These are phyloP conservation scores for Colletotrichum incanum DNA, from an alignment of 2,329 filamentous ascomycete genomes.

Conservation along the genomic window DNA sequence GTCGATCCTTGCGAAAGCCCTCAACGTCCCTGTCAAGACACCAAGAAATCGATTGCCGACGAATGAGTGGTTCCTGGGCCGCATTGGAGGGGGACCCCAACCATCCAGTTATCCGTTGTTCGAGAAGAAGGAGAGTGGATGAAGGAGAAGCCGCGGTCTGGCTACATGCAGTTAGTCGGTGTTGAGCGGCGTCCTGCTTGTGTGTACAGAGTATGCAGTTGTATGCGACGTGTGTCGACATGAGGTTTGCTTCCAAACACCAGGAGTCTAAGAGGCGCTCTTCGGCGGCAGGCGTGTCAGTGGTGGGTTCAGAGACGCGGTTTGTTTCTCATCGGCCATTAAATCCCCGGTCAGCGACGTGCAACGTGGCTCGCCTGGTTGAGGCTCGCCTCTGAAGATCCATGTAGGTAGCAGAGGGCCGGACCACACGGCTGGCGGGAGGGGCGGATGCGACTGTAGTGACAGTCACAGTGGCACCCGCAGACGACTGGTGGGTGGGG, in stretches of 20 bases:
- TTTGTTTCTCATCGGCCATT: constrained; percentile 39
- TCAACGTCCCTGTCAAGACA: constrained; percentile 23
- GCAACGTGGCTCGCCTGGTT: constrained; percentile 46
- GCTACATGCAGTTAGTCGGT: constrained; percentile 11
- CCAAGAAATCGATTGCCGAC: constrained; percentile 38
- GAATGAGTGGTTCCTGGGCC: constrained; percentile 39
- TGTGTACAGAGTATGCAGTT: background rate
- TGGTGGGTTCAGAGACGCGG: constrained; percentile 28
- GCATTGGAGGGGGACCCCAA: constrained; percentile 26
- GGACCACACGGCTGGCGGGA: constrained; percentile 41
- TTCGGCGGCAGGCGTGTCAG: constrained; percentile 2
- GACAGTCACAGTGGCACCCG: constrained; percentile 33
- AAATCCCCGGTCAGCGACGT: constrained; percentile 41
- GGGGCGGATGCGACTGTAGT: constrained; percentile 40
- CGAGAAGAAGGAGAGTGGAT: constrained; percentile 22
- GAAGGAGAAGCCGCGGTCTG: constrained; percentile 31
- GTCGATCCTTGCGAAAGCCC: constrained; percentile 29
- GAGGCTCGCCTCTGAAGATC: constrained; percentile 44
- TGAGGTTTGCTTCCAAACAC: constrained; percentile 6
- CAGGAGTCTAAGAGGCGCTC: constrained; percentile 5
- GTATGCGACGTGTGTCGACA: background rate
- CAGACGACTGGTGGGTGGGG: constrained; percentile 11
- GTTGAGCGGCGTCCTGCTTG: constrained; percentile 15
- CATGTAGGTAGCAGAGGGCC: constrained; percentile 40
- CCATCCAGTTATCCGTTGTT: constrained; percentile 34